Conservation (phyloP, 352 stramenopile genomes). For the Globisporangium okanoganense region DNA sequence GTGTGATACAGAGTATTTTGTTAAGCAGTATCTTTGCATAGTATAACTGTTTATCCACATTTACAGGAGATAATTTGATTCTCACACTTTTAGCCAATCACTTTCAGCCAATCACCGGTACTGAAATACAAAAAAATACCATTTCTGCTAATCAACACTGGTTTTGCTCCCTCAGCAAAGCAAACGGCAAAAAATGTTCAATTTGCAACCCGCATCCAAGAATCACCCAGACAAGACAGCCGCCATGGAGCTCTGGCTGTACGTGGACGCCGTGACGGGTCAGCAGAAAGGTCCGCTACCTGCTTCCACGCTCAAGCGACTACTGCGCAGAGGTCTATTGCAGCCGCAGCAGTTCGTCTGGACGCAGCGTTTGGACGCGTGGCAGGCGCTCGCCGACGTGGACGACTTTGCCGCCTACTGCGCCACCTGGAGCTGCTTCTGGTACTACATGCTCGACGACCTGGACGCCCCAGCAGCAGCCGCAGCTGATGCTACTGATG, state of each 20-base stretch:
- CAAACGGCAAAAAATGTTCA: slow-evolving; percentile 1
- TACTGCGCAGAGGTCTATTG: slow-evolving; percentile 61
- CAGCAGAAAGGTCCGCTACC: slow-evolving; percentile 69
- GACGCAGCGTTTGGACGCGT: slow-evolving; percentile 59
- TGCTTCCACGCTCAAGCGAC: slow-evolving; percentile 53
- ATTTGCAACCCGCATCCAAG: neutral
- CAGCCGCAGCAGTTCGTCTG: slow-evolving; percentile 65
- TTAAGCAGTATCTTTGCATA: too few species aligned
- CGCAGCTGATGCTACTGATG: neutral
- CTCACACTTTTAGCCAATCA: too few species aligned
- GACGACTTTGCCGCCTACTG: slow-evolving; percentile 56
- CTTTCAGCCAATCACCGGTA: neutral
- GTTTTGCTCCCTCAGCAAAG: neutral
- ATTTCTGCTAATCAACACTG: neutral
- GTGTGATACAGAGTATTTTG: too few species aligned
- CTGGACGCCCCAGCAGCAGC: slow-evolving; percentile 10
- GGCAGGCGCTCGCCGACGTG: slow-evolving; percentile 36
- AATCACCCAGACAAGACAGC: neutral
- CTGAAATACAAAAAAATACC: neutral
- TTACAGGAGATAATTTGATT: too few species aligned
- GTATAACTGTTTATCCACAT: too few species aligned
- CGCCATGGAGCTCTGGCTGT: slow-evolving; percentile 57
- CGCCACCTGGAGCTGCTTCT: slow-evolving; percentile 45
- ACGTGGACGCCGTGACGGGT: slow-evolving; percentile 55
- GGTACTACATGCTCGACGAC: slow-evolving; percentile 51